These are phyloP conservation scores for Mortierella sp. DNA, from an alignment of 371 early-diverging fungal genomes.

Conservation along the genomic window DNA sequence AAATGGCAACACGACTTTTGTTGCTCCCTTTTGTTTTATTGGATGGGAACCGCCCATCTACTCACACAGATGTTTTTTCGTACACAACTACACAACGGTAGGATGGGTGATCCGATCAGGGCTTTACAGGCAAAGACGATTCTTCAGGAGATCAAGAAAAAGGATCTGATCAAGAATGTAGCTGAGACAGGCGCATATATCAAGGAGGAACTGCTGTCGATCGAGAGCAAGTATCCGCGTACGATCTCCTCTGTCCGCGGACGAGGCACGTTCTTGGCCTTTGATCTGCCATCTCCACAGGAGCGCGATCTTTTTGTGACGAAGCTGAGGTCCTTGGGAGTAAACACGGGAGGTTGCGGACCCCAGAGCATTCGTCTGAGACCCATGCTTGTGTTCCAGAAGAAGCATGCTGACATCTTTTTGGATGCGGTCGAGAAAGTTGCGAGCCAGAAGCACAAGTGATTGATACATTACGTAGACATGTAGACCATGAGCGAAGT, in stretches of 20 bases:
- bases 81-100: too few species aligned
- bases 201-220: slow-evolving; percentile 57
- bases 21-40: background rate
- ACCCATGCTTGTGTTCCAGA: slow-evolving; percentile 79
- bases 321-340: slow-evolving; percentile 71
- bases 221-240: slow-evolving; percentile 59
- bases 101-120: slow-evolving; percentile 79
- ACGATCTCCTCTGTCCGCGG: slow-evolving; percentile 67
- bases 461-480: background rate
- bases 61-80: too few species aligned
- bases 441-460: background rate
- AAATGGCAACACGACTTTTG: background rate
- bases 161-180: slow-evolving; percentile 66
- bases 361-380: slow-evolving; percentile 72
- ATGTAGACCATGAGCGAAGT: background rate
- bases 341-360: slow-evolving; percentile 82
- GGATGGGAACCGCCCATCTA: background rate
- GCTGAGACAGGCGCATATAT: slow-evolving; percentile 68
- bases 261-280: slow-evolving; percentile 77
- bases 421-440: slow-evolving; percentile 66
- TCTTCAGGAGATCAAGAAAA: slow-evolving; percentile 66
- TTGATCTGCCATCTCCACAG: slow-evolving; percentile 66
- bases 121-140: slow-evolving; percentile 77
- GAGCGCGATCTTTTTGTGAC: slow-evolving; percentile 65
- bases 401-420: slow-evolving; percentile 77